These are phyloP conservation scores for Triticum dicoccoides DNA, from an alignment of 176 grass and related monocot genomes.

Conservation along the genomic window DNA sequence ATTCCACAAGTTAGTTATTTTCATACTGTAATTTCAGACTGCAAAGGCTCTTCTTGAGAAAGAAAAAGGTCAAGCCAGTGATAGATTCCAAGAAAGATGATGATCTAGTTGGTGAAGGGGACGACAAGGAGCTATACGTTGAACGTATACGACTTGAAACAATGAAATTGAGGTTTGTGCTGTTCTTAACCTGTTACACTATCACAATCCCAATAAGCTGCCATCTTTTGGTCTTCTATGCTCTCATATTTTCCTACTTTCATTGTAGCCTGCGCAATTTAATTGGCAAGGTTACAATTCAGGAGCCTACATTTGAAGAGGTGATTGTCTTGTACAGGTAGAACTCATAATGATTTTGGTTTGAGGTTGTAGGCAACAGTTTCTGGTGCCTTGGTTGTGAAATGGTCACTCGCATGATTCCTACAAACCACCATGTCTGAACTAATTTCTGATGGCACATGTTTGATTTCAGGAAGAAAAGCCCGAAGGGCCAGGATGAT, in stretches of 20 bases:
- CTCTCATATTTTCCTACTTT: slow-evolving; percentile 1
- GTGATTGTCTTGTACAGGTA: slow-evolving; percentile 99
- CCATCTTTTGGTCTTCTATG: not conserved
- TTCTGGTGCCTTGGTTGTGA: slow-evolving; percentile 4
- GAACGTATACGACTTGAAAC: slow-evolving; percentile 91
- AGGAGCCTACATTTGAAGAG: slow-evolving; percentile 98
- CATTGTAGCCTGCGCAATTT: slow-evolving; percentile 67
- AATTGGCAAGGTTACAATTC: slow-evolving; percentile 78
- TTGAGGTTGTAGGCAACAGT: not conserved
- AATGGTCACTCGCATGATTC: not conserved
- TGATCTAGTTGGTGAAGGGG: slow-evolving; percentile 55
- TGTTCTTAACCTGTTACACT: slow-evolving; percentile 21
- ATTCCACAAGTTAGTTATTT: not conserved
- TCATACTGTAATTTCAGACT: slow-evolving; percentile 48
- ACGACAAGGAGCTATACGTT: slow-evolving; percentile 62
- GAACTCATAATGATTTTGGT: slow-evolving; percentile 17
- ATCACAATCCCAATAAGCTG: slow-evolving; percentile 17
- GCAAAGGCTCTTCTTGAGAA: slow-evolving; percentile 72
- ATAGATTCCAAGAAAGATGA: slow-evolving; percentile 74
- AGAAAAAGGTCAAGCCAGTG: slow-evolving; percentile 41
- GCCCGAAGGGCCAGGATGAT: slow-evolving; percentile 51
- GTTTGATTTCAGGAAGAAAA: slow-evolving; percentile 61
- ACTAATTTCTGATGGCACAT: slow-evolving; percentile 23
- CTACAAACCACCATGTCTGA: not conserved
- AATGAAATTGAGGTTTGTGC: slow-evolving; percentile 78